These are phyloP conservation scores for Spiromastix sp. DNA, from an alignment of 2,329 filamentous ascomycete species.

Conservation along the genomic window DNA sequence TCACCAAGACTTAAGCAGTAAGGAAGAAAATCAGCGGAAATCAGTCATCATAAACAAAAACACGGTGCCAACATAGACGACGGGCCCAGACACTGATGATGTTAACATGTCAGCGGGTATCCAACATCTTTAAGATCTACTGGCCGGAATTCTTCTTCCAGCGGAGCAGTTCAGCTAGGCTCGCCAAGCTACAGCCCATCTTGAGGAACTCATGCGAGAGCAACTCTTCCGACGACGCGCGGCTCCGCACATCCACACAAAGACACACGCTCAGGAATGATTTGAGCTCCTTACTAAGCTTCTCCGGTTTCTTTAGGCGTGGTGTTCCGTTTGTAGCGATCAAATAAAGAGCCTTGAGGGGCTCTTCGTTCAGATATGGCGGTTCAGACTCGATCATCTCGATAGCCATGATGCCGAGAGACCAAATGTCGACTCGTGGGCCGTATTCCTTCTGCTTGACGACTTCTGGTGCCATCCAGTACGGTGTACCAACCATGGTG, in stretches of 20 bases:
- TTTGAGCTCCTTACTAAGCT: constrained; percentile 95
- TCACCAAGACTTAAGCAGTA: too few species aligned
- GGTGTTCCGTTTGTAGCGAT: constrained; percentile 98
- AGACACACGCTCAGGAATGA: constrained; percentile 92
- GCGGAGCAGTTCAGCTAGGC: constrained; percentile 74
- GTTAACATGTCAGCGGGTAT: too few species aligned
- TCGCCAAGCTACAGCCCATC: constrained; percentile 73
- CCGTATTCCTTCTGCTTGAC: constrained; percentile 99
- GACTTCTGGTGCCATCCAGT: constrained; percentile 99
- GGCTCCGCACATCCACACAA: constrained; percentile 90
- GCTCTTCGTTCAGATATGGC: constrained; percentile 95
- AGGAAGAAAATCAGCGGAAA: too few species aligned
- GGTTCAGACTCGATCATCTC: constrained; percentile 99
- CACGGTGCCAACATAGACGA: too few species aligned
- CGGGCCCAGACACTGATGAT: too few species aligned
- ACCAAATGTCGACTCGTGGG: constrained; percentile 98
- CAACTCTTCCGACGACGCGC: constrained; percentile 83
- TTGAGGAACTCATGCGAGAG: constrained; percentile 89
- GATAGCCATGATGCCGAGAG: constrained; percentile 97
- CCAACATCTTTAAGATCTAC: constrained; percentile 18
- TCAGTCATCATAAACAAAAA: too few species aligned
- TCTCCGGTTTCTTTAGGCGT: constrained; percentile 94
- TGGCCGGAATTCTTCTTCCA: constrained; percentile 43
- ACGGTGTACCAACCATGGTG: constrained; percentile 97
- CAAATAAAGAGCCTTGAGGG: constrained; percentile 89